Conservation (phyloP, 805 yeast species). For the Candida oleophila region DNA sequence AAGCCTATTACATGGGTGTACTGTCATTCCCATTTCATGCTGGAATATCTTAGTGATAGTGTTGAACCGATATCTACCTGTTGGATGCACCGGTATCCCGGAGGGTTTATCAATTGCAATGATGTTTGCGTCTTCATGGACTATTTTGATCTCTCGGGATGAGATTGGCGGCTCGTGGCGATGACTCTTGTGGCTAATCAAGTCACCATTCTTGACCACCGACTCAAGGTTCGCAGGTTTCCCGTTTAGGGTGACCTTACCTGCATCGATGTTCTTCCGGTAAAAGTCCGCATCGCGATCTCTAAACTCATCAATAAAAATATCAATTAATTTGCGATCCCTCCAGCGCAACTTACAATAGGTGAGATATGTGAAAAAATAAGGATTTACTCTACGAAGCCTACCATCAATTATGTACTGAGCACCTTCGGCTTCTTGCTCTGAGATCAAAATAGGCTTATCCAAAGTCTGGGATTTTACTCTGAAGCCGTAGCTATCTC, state of each 20-base stretch:
- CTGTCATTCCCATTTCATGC: slow-evolving; percentile 61
- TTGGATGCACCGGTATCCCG: slow-evolving; percentile 95
- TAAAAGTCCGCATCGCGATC: slow-evolving; percentile 73
- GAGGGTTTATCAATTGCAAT: slow-evolving; percentile 90
- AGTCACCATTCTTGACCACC: slow-evolving; percentile 75
- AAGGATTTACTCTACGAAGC: slow-evolving; percentile 76
- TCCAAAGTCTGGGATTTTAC: slow-evolving; percentile 44
- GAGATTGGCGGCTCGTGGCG: slow-evolving; percentile 89
- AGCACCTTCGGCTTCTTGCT: slow-evolving; percentile 60
- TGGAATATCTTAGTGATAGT: slow-evolving; percentile 77
- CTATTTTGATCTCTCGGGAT: slow-evolving; percentile 57
- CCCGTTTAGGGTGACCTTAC: slow-evolving; percentile 74
- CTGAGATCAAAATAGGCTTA: slow-evolving; percentile 43
- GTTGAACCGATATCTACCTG: slow-evolving; percentile 77
- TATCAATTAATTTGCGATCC: slow-evolving; percentile 73
- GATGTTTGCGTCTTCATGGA: slow-evolving; percentile 70
- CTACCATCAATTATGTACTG: slow-evolving; percentile 55
- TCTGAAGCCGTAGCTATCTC: slow-evolving; percentile 50
- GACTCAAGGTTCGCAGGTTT: slow-evolving; percentile 63
- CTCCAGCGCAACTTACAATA: slow-evolving; percentile 93
- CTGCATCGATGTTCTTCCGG: slow-evolving; percentile 46
- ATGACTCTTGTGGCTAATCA: slow-evolving; percentile 75
- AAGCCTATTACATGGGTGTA: slow-evolving; percentile 80
- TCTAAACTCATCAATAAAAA: slow-evolving; percentile 82
- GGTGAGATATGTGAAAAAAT: slow-evolving; percentile 85